Evolutionary conservation across 2,329 filamentous ascomycete genomes (phyloP), one percentile per base, ranked within the genome.

Genomic region (Hypoxylon sp.): DNA sequence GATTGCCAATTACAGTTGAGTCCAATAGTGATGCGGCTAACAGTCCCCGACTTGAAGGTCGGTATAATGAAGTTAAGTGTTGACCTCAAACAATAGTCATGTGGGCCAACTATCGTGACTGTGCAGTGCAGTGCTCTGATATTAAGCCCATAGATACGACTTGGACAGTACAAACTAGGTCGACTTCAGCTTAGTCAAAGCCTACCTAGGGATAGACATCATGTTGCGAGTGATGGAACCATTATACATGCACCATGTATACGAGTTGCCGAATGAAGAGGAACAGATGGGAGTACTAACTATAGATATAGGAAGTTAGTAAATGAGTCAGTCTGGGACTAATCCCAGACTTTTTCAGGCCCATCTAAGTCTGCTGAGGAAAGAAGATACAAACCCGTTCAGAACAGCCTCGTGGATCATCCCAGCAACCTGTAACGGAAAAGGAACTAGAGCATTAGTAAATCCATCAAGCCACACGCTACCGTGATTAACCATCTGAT

Each of bases 381-480:
- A 32, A 4, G 38, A 34, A 50, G 23, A 48, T 41, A 60, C 32
- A 17, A 28, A 36, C 30, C 19, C 19, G 23, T 7, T 34, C 32
- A 51, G 36, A 36, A 41, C 41, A 28, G 21, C 45, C 21, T 64
- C 13, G 11, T 9, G 32, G 19, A 23, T 58, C 48, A 28, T 28
- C 21, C 14, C 28, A 32, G 46, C 23, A 34, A 14, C 7, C 7
- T 17, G 19, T 21, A 30, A 23, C 9, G 34, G 51, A 52, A 34
- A 19, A 34, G 21, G 6, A 48, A 50, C 23, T 59, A 38, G 14
- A 19, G 10, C 11, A 30, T 41, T 25, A 43, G 52, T 51, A 60
- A 36, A 53, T 51, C 13, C 56, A 53, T 45, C 36, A 66, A 69
- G 60, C 57, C 43, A 57, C 30, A 61, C 46, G 14, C 48, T 59